A percentile compares a stretch with the other conserved stretches of the same genome.
Evolutionary conservation across 1,284 basidiomycete genomes (phyloP).

Genomic region (Moesziomyces sp.): DNA sequence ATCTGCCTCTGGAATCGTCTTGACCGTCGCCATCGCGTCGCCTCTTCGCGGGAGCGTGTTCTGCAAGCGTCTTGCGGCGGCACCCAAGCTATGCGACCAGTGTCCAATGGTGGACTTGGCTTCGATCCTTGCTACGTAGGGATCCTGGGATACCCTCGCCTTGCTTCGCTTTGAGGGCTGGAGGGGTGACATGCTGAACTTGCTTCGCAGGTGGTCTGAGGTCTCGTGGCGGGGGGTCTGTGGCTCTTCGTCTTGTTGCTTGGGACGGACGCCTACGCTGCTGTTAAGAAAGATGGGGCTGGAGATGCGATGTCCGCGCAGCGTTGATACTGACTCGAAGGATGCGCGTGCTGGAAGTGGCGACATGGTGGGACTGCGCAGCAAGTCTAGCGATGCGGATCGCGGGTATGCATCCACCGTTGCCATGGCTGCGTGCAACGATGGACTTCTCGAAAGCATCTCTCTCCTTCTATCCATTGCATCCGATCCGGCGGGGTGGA

Average conservation of each 20-base stretch:
- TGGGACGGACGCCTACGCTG: slow-evolving; percentile 24
- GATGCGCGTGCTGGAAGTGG: slow-evolving; percentile 14
- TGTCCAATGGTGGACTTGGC: slow-evolving; percentile 23
- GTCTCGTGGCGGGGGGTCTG: slow-evolving; percentile 20
- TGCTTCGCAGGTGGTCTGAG: slow-evolving; percentile 30
- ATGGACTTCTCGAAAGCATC: slow-evolving; percentile 3
- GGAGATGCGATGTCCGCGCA: slow-evolving; percentile 27
- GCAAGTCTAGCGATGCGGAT: slow-evolving; percentile 32
- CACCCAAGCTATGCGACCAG: slow-evolving; percentile 31
- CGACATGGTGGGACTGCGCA: slow-evolving; percentile 12
- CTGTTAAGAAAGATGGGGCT: slow-evolving; percentile 38
- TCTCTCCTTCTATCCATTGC: no score
- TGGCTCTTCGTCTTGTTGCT: slow-evolving; percentile 8
- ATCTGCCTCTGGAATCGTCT: not conserved
- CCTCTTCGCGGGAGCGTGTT: slow-evolving; percentile 17
- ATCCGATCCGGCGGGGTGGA: no score
- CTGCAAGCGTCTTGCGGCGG: slow-evolving; percentile 26
- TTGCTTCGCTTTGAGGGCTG: slow-evolving; percentile 36
- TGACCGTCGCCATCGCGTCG: not conserved
- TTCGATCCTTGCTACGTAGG: not conserved
- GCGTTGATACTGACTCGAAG: slow-evolving; percentile 20
- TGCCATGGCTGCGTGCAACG: not conserved
- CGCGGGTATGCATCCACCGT: slow-evolving; percentile 22
- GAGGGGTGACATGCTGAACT: slow-evolving; percentile 48
- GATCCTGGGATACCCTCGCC: slow-evolving; percentile 17